Base-by-base conservation (phyloP, 139 green algal species). In the Astrephomene gubernaculifera region DNA sequence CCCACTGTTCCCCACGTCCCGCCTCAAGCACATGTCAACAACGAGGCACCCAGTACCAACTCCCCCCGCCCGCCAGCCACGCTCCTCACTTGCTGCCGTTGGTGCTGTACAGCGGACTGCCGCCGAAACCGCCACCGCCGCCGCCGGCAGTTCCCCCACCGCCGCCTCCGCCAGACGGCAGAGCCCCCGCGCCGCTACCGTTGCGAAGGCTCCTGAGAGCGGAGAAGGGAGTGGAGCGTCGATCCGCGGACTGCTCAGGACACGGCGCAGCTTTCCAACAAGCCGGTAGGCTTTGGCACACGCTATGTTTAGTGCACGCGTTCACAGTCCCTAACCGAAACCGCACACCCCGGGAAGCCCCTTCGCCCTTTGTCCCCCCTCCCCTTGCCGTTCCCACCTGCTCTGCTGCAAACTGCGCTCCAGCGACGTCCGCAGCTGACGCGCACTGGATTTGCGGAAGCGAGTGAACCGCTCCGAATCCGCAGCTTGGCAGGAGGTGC, bases 61-160 rank as follows among this genome's bases (percentile, higher is more conserved):
- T 29, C 54, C 54, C 54, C 54, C 54, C 21, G 54, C n/a, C 54
- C 54, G 22, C 54, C 22, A 33, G 22, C 54, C 54, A 21, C 54
- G 12, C 14, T 65, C 1, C 71, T 60, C 39, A 82, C 75, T 57
- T 71, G 75, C 75, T 82, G 7, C 71, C 75, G 1, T 29, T 71
- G 7, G 57, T 82, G 57, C 27, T 71, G 57, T 12, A 60, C 27
- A 81, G 44, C 3, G 36, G 4, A 36, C 53, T 81, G 73, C 35
- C 33, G 25, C 14, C n/a, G n/a, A n/a, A n/a, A n/a, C n/a, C n/a
- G n/a, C n/a, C n/a, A n/a, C n/a, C n/a, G n/a, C n/a, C n/a, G n/a
- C n/a, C n/a, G 14, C 57, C 57, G 57, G 17, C 14, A 65, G 5
- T 5, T 25, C 57, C 57, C 35, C 33, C 65, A 12, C 33, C 19